phyloP scores from a whole-genome alignment of 1,284 basidiomycete genomes.

The Grifola frondosa region DNA sequence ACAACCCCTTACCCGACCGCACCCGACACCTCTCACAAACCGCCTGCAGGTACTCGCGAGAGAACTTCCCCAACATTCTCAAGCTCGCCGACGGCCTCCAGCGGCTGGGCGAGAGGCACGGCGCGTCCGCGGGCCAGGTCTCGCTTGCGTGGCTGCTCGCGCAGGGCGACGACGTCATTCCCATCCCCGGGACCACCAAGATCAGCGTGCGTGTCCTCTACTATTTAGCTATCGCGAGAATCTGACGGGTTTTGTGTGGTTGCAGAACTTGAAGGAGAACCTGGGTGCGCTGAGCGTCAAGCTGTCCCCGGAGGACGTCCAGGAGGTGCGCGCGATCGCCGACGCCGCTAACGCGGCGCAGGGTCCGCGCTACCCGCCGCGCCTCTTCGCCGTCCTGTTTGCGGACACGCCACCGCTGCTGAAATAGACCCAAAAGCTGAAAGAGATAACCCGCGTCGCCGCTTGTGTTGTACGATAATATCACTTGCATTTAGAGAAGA shows the following conservation, averaged over 20 bases:
- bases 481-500: too few species aligned
- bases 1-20: constrained; percentile 40
- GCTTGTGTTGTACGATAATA: too few species aligned
- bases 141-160: constrained; percentile 45
- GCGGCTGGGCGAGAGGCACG: constrained; percentile 33
- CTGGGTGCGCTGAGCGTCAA: constrained; percentile 30
- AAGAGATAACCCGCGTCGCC: too few species aligned
- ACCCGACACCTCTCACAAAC: constrained; percentile 36
- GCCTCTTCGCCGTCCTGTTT: constrained; percentile 3
- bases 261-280: constrained; percentile 45
- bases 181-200: constrained; percentile 39
- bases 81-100: constrained; percentile 39
- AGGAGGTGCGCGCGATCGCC: constrained; percentile 32
- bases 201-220: constrained; percentile 16
- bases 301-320: constrained; percentile 33
- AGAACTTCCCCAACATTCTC: constrained; percentile 47
- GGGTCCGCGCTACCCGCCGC: constrained; percentile 15
- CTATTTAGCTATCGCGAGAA: background rate
- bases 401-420: constrained; percentile 18
- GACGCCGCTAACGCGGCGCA: constrained; percentile 23
- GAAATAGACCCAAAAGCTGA: too few species aligned
- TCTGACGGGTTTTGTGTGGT: constrained; percentile 29
- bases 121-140: constrained; percentile 41
- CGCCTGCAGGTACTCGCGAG: constrained; percentile 36
- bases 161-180: constrained; percentile 38